Evolutionary conservation across 2,329 filamentous ascomycete genomes (phyloP).

Genomic region (Hymenoscyphus fructigenus): DNA sequence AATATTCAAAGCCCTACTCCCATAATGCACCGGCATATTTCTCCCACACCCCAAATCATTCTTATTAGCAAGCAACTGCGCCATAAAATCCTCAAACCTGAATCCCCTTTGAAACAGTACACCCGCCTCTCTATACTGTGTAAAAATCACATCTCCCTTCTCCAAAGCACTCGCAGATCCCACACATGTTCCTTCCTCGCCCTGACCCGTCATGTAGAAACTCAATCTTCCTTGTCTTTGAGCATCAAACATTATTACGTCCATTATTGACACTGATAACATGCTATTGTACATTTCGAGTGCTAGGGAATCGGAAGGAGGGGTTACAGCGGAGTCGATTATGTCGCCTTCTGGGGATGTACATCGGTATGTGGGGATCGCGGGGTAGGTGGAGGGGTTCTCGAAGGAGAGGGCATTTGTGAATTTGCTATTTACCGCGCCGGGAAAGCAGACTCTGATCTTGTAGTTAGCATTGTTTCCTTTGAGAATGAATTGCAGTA

Average conservation of each 20-base stretch:
- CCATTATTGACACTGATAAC: slow-evolving; percentile 78
- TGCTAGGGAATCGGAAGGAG: slow-evolving; percentile 40
- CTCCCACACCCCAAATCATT: slow-evolving; percentile 78
- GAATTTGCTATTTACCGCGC: slow-evolving; percentile 93
- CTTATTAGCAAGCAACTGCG: slow-evolving; percentile 84
- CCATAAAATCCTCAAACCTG: slow-evolving; percentile 87
- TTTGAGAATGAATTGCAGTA: neutral
- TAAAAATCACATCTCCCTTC: slow-evolving; percentile 87
- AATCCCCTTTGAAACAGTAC: slow-evolving; percentile 90
- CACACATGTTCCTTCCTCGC: slow-evolving; percentile 79
- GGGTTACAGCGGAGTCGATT: slow-evolving; percentile 69
- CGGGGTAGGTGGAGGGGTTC: slow-evolving; percentile 66
- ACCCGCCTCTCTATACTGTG: slow-evolving; percentile 91
- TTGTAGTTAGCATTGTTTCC: slow-evolving; percentile 30
- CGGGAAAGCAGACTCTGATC: slow-evolving; percentile 68
- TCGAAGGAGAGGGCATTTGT: slow-evolving; percentile 77
- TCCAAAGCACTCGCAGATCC: slow-evolving; percentile 81
- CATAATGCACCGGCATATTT: slow-evolving; percentile 98
- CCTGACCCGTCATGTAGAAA: slow-evolving; percentile 81
- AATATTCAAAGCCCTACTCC: slow-evolving; percentile 78
- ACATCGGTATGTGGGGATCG: slow-evolving; percentile 70
- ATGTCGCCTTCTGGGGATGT: slow-evolving; percentile 86
- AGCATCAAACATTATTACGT: slow-evolving; percentile 96
- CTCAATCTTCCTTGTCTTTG: slow-evolving; percentile 66
- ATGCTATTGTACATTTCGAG: slow-evolving; percentile 53